Base-by-base conservation (phyloP, 805 yeast species). In the Yamadazyma scolyti region DNA sequence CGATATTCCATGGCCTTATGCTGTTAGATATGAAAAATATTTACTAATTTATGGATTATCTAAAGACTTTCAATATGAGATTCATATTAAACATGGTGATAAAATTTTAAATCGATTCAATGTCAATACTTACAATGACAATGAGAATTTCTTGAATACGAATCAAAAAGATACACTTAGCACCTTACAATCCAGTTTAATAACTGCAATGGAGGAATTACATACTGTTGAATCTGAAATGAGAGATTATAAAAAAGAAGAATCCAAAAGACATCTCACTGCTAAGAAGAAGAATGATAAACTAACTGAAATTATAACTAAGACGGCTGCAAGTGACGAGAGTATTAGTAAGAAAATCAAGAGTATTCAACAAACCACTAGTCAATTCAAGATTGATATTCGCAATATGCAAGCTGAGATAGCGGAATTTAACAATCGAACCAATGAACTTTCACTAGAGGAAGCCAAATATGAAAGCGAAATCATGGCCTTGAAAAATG, bases 281-380 rank as follows among this genome's bases (percentile, higher is more conserved):
- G 36, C 54, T 14, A 54, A 48, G 28, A 56, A 54, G 26, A 56
- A 51, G 20, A 58, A 63, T 27, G 70, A 61, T 16, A 32, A 43
- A 16, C 42, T 63, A 30, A 50, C 48, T 27, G 46, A 44, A 21
- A 59, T 54, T 28, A 53, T 61, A n/a, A 47, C 53, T 4, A 62
- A 58, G 37, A 52, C 51, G 27, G 47, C 48, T 9, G 42, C 37
- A 23, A 48, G 44, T 21, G 52, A 44, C 33, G 68, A 65, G 24
- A 51, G 46, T 16, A 44, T 65, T 28, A 40, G 49, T 1, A 48
- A 55, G 35, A 65, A 63, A 33, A 42, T 65, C 20, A 61, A 58
- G 37, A 66, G 69, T 5, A 51, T 65, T 26, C 54, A 64, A 36
- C 67, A 64, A 33, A 49, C 63, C 0, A 65, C 62, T 4, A 43